Evolutionary conservation across 176 grass and related monocot genomes (phyloP), one percentile per base, ranked within the genome.

Genomic region (Aegilops bicornis): DNA sequence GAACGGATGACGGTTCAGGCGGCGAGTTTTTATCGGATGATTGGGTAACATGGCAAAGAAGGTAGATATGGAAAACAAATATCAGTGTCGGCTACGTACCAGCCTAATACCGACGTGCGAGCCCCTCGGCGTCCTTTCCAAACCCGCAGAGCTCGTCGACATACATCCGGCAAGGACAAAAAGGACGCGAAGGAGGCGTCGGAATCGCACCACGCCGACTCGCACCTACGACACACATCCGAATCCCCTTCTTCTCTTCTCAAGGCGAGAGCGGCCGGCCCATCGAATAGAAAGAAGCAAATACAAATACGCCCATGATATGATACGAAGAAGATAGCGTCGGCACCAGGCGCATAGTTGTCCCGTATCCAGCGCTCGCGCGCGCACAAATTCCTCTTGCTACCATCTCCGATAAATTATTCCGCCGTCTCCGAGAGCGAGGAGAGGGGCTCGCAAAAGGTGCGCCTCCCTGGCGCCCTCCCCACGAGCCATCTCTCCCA

Each of bases 341-440:
- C n/a, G 25, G 42, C 42, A 43, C 42, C 42, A 43, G 42, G 42
- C 42, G 42, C 42, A 42, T 40, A 20, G 3, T 36, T 37, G 69
- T 73, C 42, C 12, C 69, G 70, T 30, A 64, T 7, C 66, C 22
- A 37, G 31, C 20, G 20, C 71, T 63, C 75, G 48, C 39, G 39
- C 20, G 22, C 73, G 64, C 76, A 63, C 52, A 65, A 74, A 39
- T 78, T 77, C 83, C 50, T 35, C 66, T 64, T 39, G 15, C 73
- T 23, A 45, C 43, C 22, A 76, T 14, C 45, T 50, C 73, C 73
- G 24, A 76, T 16, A 76, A 75, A 75, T 75, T 16, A 75, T 75
- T 75, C 88, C 30, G 22, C 33, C 73, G 79, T 73, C 65, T 64
- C 73, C 60, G 25, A 79, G 80, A 27, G 43, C 15, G n/a, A 15